Conservation (phyloP, 2,329 filamentous ascomycete species). For the Pyrenophora graminea region DNA sequence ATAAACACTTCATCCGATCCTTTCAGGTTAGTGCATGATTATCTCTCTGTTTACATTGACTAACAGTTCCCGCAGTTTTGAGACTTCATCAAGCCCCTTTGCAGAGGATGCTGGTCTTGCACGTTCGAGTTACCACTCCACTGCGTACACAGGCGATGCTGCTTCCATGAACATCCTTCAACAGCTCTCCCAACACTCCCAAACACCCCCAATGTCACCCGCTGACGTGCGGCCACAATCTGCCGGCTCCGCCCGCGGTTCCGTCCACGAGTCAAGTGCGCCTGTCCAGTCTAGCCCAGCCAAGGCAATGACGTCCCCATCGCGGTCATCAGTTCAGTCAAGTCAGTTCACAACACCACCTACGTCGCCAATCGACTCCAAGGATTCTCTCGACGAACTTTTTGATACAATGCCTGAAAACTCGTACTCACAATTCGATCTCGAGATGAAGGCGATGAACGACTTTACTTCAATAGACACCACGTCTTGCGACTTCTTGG, state of each 20-base stretch:
- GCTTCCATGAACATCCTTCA: slow-evolving; percentile 42
- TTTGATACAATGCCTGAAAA: slow-evolving; percentile 39
- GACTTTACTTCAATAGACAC: slow-evolving; percentile 40
- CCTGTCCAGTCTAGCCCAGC: slow-evolving; percentile 30
- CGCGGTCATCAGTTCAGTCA: slow-evolving; percentile 41
- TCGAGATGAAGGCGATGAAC: slow-evolving; percentile 46
- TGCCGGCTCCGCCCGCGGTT: slow-evolving; percentile 29
- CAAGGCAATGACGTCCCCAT: slow-evolving; percentile 40
- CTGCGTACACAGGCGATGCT: slow-evolving; percentile 36
- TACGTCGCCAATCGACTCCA: slow-evolving; percentile 41
- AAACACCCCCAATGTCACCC: slow-evolving; percentile 47
- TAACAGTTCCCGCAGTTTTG: slow-evolving; percentile 35
- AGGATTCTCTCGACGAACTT: slow-evolving; percentile 42
- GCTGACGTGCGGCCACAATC: slow-evolving; percentile 36
- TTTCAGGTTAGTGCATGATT: slow-evolving; percentile 27
- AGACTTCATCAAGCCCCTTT: slow-evolving; percentile 37
- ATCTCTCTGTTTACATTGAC: neutral
- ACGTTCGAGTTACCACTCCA: slow-evolving; percentile 34
- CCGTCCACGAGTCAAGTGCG: slow-evolving; percentile 20
- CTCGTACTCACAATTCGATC: slow-evolving; percentile 44
- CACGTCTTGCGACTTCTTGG: slow-evolving; percentile 40
- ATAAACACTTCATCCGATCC: slow-evolving; percentile 37
- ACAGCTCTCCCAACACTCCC: slow-evolving; percentile 40
- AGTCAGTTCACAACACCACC: slow-evolving; percentile 46
- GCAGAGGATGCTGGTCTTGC: slow-evolving; percentile 26